Percentiles rank a stretch among this genome's conserved stretches.
Evolutionary conservation across 208 protist genomes (phyloP).

Genomic region (Crithidia thermophila): DNA sequence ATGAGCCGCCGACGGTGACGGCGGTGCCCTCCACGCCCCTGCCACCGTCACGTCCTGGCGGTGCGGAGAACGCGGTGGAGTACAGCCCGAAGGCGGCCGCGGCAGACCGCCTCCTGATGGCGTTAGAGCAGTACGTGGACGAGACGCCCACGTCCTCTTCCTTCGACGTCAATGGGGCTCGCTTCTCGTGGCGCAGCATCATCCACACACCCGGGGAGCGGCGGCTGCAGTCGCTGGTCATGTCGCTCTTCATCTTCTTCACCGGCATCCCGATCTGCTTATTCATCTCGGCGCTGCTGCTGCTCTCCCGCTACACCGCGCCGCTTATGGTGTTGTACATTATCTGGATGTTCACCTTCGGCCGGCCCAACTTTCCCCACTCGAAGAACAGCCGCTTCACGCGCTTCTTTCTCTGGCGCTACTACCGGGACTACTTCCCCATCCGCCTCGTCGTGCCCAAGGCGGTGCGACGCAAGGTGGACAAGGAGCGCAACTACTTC

Average conservation of each 20-base stretch:
- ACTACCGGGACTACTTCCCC: slow-evolving; percentile 89
- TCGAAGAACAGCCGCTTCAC: slow-evolving; percentile 28
- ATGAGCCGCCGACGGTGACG: not conserved
- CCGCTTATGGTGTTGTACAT: slow-evolving; percentile 68
- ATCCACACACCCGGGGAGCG: slow-evolving; percentile 53
- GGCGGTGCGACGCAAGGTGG: slow-evolving; percentile 46
- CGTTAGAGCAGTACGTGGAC: slow-evolving; percentile 59
- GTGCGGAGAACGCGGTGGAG: not conserved
- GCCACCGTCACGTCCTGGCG: not conserved
- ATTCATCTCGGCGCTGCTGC: slow-evolving; percentile 35
- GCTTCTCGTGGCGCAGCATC: slow-evolving; percentile 50
- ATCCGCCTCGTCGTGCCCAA: slow-evolving; percentile 68
- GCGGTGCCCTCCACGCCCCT: not conserved
- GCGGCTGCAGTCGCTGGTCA: slow-evolving; percentile 48
- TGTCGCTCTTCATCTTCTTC: slow-evolving; percentile 73
- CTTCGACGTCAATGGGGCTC: slow-evolving; percentile 22
- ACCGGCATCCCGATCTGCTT: slow-evolving; percentile 60
- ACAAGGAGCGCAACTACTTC: slow-evolving; percentile 75
- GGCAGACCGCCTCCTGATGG: slow-evolving; percentile 37
- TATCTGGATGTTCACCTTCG: slow-evolving; percentile 69
- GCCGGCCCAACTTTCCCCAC: slow-evolving; percentile 48
- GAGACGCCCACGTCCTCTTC: slow-evolving; percentile 24
- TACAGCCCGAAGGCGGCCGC: slow-evolving; percentile 35
- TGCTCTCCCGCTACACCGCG: slow-evolving; percentile 53
- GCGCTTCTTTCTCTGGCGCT: slow-evolving; percentile 47